phyloP scores from a whole-genome alignment of 768 basidiomycete species.

The Phanerodontia chrysosporium region DNA sequence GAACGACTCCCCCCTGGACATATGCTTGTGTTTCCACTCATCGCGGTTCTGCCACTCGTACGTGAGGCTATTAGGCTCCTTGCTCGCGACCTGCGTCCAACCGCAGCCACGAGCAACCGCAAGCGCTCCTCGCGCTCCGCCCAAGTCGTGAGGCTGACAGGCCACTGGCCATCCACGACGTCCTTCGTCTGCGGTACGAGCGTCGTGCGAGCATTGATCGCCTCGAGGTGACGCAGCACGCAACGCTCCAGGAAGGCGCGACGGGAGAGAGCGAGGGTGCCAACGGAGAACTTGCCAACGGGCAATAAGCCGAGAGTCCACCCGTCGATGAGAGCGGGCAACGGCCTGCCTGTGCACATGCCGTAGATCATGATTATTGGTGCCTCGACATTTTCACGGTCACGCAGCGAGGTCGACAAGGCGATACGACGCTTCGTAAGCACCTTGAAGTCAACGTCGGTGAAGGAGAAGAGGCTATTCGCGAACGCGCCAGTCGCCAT shows the following conservation, averaged over 20 bases:
- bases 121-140: constrained; percentile 6
- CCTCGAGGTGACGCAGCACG: constrained; percentile 7
- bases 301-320: neutral
- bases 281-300: constrained; percentile 1
- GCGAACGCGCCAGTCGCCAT: neutral
- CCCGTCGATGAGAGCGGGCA: constrained; percentile 1
- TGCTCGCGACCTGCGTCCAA: neutral
- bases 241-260: constrained; percentile 14
- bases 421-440: neutral
- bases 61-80: neutral
- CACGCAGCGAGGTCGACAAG: neutral
- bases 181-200: constrained; percentile 14
- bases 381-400: neutral
- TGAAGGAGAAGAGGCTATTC: neutral
- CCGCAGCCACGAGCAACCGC: neutral
- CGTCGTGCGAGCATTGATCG: constrained; percentile 15
- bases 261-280: constrained; percentile 14
- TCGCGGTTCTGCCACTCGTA: constrained; percentile 18
- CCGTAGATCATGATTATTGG: constrained; percentile 12
- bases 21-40: constrained; percentile 16
- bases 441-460: constrained; percentile 9
- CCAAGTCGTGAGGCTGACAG: constrained; percentile 16
- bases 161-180: constrained; percentile 15
- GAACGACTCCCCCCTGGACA: neutral
- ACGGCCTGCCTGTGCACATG: constrained; percentile 8